phyloP scores from a whole-genome alignment of 228 moss, liverwort and hornwort genomes.

The Sphagnum fallax region DNA sequence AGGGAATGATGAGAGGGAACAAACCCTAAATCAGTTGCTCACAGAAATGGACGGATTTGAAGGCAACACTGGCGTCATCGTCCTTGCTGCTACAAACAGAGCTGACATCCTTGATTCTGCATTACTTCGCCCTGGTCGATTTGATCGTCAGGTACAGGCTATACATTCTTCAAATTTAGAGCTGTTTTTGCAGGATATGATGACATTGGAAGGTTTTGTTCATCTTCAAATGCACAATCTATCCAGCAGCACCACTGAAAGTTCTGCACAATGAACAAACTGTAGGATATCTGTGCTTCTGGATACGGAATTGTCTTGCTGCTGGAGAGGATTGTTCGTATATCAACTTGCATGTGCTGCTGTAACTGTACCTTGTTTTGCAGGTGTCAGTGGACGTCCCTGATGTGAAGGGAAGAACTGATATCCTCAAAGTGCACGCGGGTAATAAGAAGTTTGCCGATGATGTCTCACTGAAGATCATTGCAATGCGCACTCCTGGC shows the following conservation, averaged over 20 bases:
- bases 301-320: no score
- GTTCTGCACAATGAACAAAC: not conserved
- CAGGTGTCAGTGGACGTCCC: conserved; percentile 63
- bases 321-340: no score
- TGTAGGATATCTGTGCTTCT: not conserved
- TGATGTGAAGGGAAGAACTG: conserved; percentile 54
- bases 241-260: not conserved
- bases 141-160: conserved; percentile 46
- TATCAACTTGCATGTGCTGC: no score
- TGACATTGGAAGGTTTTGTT: not conserved
- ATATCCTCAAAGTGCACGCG: conserved; percentile 56
- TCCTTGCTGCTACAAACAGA: conserved; percentile 61
- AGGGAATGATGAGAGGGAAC: conserved; percentile 55
- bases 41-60: conserved; percentile 70
- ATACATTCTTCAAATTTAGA: not conserved
- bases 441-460: conserved; percentile 54
- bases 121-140: conserved; percentile 63
- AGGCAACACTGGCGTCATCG: conserved; percentile 59
- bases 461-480: conserved; percentile 50
- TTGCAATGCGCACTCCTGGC: conserved; percentile 64
- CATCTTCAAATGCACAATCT: no score
- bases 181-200: not conserved
- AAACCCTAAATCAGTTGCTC: conserved; percentile 54
- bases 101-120: conserved; percentile 57
- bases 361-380: no score